Evolutionary conservation across 371 early-diverging fungal genomes (phyloP).

Genomic region (Mortierella sp.): DNA sequence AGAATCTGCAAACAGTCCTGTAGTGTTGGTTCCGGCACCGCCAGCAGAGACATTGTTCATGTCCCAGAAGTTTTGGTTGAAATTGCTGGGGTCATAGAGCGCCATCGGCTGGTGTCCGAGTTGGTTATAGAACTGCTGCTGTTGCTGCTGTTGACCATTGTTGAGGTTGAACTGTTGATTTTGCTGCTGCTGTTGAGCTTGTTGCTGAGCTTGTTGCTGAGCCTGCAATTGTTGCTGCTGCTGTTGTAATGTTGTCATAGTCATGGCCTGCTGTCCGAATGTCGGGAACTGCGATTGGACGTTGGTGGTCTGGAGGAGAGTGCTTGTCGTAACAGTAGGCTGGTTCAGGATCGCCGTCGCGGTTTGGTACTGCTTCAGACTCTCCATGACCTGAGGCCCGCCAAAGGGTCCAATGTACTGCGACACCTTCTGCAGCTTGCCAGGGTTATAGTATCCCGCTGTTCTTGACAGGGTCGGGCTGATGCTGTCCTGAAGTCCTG

Average conservation of each 20-base stretch:
- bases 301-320: constrained; percentile 14
- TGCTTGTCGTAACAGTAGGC: constrained; percentile 19
- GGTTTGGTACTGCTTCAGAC: constrained; percentile 53
- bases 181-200: constrained; percentile 34
- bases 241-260: constrained; percentile 38
- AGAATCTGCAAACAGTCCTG: constrained; percentile 25
- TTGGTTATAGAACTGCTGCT: constrained; percentile 45
- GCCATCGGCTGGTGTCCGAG: constrained; percentile 44
- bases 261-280: constrained; percentile 41
- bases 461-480: constrained; percentile 4
- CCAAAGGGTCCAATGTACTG: constrained; percentile 55
- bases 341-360: constrained; percentile 48
- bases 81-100: constrained; percentile 34
- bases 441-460: constrained; percentile 31
- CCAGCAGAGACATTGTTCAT: constrained; percentile 16
- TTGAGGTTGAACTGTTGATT: constrained; percentile 27
- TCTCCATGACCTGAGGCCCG: constrained; percentile 53
- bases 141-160: constrained; percentile 33
- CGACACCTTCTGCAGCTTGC: constrained; percentile 55
- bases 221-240: constrained; percentile 41
- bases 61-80: constrained; percentile 48
- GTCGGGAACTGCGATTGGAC: constrained; percentile 29
- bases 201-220: constrained; percentile 35
- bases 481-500: constrained; percentile 22
- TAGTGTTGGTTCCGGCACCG: constrained; percentile 20